Base-by-base conservation (phyloP, 768 basidiomycete genomes). In the Kwoniella sp. region DNA sequence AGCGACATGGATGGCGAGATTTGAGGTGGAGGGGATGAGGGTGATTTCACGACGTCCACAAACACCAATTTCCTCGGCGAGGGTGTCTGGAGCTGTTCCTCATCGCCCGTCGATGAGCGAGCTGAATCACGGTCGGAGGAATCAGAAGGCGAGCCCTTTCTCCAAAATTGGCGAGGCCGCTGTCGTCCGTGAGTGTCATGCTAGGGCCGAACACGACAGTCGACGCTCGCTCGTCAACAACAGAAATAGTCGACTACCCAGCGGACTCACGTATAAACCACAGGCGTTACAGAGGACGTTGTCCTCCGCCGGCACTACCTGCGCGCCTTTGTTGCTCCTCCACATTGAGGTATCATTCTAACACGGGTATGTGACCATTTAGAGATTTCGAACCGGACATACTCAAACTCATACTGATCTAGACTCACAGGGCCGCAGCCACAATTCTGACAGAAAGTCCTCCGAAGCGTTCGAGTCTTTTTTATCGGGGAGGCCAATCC, bases 261-360 rank as follows among this genome's bases (percentile, higher is more conserved):
- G n/a, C n/a, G n/a, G 23, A 31, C 64, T 51, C 12, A 66, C 65
- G 29, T 45, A 66, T 11, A 66, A 52, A 2, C 58, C 65, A 34
- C 65, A 66, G 1, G 65, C 65, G 38, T 61, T 66, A 28, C 65
- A 66, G 1, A 66, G 65, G 17, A 66, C 37, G 31, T 60, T 66
- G 54, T 66, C 65, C 28, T 5, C 34, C 4, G 47, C 50, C 1
- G 11, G 8, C 5, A 53, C n/a, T 13, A 45, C 15, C 17, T 26
- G 37, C 15, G 52, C 31, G 45, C 34, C 53, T 12, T n/a, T 25
- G 45, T 66, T 66, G 2, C 38, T 29, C 15, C 65, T 31, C 65
- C 65, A 66, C 52, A 66, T 22, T 7, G 26, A 38, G 28, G 64
- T 59, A 4, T 41, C 25, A 13, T 26, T 41, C n/a, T 23, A 45